A percentile compares a stretch with the other conserved stretches of the same genome.
Conservation (phyloP, 2,329 filamentous ascomycete genomes). For the Fusarium nisikadoi region DNA sequence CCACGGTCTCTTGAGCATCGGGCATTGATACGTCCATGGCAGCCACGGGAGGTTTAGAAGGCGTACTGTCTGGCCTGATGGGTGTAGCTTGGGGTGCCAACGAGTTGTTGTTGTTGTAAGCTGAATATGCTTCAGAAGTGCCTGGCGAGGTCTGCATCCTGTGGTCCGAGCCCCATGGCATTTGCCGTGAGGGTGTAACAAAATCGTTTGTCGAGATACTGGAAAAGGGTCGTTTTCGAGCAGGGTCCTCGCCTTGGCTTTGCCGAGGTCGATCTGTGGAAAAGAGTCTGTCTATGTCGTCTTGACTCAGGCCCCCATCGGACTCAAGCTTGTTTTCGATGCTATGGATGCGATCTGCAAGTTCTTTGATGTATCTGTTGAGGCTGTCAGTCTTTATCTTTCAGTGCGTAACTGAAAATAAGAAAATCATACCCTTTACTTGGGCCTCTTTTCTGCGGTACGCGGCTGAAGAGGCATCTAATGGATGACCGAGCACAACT, state of each 20-base stretch:
- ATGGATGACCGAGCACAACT: slow-evolving; percentile 82
- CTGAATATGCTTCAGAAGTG: slow-evolving; percentile 46
- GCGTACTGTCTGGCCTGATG: slow-evolving; percentile 52
- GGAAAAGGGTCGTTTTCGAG: slow-evolving; percentile 60
- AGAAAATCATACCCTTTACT: slow-evolving; percentile 76
- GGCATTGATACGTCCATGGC: slow-evolving; percentile 51
- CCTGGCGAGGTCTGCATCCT: slow-evolving; percentile 56
- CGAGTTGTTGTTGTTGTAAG: slow-evolving; percentile 54
- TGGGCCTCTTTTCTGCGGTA: slow-evolving; percentile 88
- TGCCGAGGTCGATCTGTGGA: slow-evolving; percentile 49
- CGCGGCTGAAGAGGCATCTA: slow-evolving; percentile 85
- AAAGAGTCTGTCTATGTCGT: slow-evolving; percentile 58
- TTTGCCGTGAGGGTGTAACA: slow-evolving; percentile 55
- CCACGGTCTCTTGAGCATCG: slow-evolving; percentile 48
- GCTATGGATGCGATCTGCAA: slow-evolving; percentile 84
- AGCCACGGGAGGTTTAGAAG: slow-evolving; percentile 50
- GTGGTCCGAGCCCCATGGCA: slow-evolving; percentile 60
- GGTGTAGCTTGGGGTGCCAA: slow-evolving; percentile 59
- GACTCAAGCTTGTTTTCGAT: slow-evolving; percentile 81
- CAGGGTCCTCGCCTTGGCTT: slow-evolving; percentile 47
- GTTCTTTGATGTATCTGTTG: slow-evolving; percentile 87
- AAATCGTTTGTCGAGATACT: slow-evolving; percentile 58
- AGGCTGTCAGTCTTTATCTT: slow-evolving; percentile 16
- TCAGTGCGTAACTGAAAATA: neutral
- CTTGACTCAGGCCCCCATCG: slow-evolving; percentile 56